phyloP scores from a whole-genome alignment of 305 asterid genomes.

The Solanum hybrid region DNA sequence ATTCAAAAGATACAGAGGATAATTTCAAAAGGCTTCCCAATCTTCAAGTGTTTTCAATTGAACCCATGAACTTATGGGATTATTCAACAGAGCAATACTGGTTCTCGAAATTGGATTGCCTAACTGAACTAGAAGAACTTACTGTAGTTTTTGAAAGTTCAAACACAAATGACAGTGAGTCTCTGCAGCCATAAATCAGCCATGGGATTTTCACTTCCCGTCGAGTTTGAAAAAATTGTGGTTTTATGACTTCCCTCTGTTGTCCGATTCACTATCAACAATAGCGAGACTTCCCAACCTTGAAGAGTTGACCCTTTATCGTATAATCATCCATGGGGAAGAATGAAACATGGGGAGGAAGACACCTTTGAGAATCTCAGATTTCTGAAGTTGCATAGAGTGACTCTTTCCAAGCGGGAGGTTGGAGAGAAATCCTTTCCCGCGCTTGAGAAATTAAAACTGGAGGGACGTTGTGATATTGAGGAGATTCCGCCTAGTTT shows the following conservation, averaged over 20 bases:
- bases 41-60: not conserved
- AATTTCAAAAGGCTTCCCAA: not conserved
- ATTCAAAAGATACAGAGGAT: not conserved
- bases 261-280: not conserved
- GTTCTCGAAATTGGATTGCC: not conserved
- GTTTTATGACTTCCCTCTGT: not conserved
- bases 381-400: fast-evolving
- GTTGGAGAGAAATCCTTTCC: not conserved
- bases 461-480: fast-evolving
- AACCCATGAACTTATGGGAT: not conserved
- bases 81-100: not conserved
- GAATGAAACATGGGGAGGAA: not conserved
- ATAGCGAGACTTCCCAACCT: not conserved
- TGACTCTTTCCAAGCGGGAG: not conserved
- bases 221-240: not conserved
- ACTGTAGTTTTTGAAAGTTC: fast-evolving
- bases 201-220: not conserved
- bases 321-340: not conserved
- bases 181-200: not conserved
- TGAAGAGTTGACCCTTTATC: fast-evolving
- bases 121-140: not conserved
- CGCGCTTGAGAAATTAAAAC: not conserved
- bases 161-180: not conserved
- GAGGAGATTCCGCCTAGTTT: not conserved
- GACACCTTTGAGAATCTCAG: not conserved